Evolutionary conservation across 2,329 filamentous ascomycete genomes (phyloP).

Genomic region (Onygena corvina): DNA sequence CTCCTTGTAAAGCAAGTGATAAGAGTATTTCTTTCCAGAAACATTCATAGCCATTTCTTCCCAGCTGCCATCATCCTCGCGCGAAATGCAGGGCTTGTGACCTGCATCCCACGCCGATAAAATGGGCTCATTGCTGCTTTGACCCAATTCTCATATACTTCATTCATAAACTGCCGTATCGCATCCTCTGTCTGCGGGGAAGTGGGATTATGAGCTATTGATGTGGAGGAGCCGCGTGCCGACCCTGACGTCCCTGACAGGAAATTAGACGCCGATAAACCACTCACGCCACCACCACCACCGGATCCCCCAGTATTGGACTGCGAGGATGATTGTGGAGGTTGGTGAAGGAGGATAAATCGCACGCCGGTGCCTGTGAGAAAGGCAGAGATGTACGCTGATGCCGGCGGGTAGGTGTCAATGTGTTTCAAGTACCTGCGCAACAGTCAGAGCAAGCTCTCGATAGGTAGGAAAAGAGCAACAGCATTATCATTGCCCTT

Average conservation of each 20-base stretch:
- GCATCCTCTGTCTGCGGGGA: slow-evolving; percentile 89
- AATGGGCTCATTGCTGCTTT: slow-evolving; percentile 98
- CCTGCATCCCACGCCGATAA: slow-evolving; percentile 71
- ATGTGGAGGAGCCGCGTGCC: slow-evolving; percentile 47
- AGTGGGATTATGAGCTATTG: slow-evolving; percentile 70
- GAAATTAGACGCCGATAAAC: slow-evolving; percentile 12
- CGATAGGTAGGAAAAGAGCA: not conserved
- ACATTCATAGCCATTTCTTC: slow-evolving; percentile 70
- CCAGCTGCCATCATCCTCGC: slow-evolving; percentile 72
- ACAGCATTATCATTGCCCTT: not conserved
- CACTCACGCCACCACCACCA: slow-evolving; percentile 10
- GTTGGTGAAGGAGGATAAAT: slow-evolving; percentile 87
- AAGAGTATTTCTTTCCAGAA: slow-evolving; percentile 21
- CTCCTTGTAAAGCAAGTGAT: not conserved
- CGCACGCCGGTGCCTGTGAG: slow-evolving; percentile 85
- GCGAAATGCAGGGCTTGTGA: slow-evolving; percentile 77
- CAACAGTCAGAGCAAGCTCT: not conserved
- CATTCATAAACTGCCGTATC: slow-evolving; percentile 83
- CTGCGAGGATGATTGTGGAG: slow-evolving; percentile 37
- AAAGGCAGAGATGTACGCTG: slow-evolving; percentile 90
- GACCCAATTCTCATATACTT: slow-evolving; percentile 93
- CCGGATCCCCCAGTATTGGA: slow-evolving; percentile 17
- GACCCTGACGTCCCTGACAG: slow-evolving; percentile 19
- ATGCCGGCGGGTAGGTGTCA: slow-evolving; percentile 74
- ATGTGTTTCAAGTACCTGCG: slow-evolving; percentile 86